phyloP scores from a whole-genome alignment of 108 stramenopile species.

The Fistulifera pelliculosa region DNA sequence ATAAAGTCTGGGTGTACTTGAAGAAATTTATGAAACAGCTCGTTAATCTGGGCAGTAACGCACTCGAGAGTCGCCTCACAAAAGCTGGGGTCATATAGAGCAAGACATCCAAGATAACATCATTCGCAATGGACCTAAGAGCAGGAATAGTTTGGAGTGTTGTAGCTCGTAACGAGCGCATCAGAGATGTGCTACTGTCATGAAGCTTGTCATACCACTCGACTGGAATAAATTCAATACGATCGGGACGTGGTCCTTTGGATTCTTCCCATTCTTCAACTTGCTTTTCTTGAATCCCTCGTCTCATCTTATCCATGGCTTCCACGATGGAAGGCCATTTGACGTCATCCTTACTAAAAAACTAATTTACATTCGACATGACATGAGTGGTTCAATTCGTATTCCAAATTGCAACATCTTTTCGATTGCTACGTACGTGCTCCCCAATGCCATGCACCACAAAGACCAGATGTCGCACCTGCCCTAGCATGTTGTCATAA shows the following conservation, averaged over 20 bases:
- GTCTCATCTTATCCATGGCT: slow-evolving; percentile 33
- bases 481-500: slow-evolving; percentile 60
- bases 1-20: slow-evolving; percentile 53
- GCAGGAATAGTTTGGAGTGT: slow-evolving; percentile 72
- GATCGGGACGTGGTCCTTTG: slow-evolving; percentile 41
- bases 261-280: slow-evolving; percentile 53
- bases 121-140: slow-evolving; percentile 75
- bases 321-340: slow-evolving; percentile 36
- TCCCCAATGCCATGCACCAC: slow-evolving; percentile 91
- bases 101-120: slow-evolving; percentile 57
- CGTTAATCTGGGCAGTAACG: slow-evolving; percentile 60
- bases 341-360: slow-evolving; percentile 44
- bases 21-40: slow-evolving; percentile 41
- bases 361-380: slow-evolving; percentile 25
- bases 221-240: slow-evolving; percentile 80
- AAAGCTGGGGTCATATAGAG: slow-evolving; percentile 66
- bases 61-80: slow-evolving; percentile 64
- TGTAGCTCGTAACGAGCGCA: slow-evolving; percentile 50
- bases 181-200: slow-evolving; percentile 46
- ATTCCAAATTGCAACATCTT: no score
- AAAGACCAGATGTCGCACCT: slow-evolving; percentile 66
- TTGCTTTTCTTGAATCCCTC: slow-evolving; percentile 45
- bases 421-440: no score
- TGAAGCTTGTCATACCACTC: slow-evolving; percentile 78
- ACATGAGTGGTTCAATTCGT: no score